Base-by-base conservation (phyloP, 2,329 filamentous ascomycete genomes). In the Blastomyces gilchristii region DNA sequence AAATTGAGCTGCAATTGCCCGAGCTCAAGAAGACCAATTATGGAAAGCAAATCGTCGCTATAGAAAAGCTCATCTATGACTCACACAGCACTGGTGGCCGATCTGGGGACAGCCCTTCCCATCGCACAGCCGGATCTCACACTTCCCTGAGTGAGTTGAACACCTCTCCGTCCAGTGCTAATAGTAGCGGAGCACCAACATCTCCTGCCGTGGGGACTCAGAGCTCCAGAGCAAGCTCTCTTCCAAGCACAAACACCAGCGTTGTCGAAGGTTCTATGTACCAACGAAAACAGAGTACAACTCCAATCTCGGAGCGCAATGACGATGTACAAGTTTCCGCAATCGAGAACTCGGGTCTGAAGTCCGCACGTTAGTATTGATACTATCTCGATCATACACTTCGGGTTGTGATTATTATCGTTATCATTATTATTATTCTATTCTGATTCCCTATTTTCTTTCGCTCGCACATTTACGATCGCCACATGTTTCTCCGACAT, bases 221-320 rank as follows among this genome's bases (percentile, higher is more conserved):
- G 71, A 89, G 85, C 66, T 86, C 86, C 1, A 84, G 86, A 68
- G 89, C 84, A 72, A 86, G 80, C 71, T 85, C 82, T 64, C 80
- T 86, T 2, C 83, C 86, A 4, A 89, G 86, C 73, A 83, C 85
- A 2, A 84, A 81, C 66, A 80, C 80, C 47, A 86, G 85, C 69
- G 82, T 83, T 59, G 72, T 77, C 41, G 79, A 81, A 62, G 77
- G 74, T 62, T 72, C 76, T 69, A 71, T 77, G 4, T 72, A 74
- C 56, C 65, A 71, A n/a, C 67, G 66, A 16, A 76, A 76, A 66
- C 56, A 59, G 14, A 54, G 57, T 22, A 62, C 60, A 2, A 62
- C 60, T 45, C 60, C 60, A 14, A 56, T 57, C 52, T 62, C 60
- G 3, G 60, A 62, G 39, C 34, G n/a, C 47, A 47, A 53, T 47